Evolutionary conservation across 352 stramenopile species (phyloP), one percentile per base, ranked within the genome.

Genomic region (Globisporangium spiculum): DNA sequence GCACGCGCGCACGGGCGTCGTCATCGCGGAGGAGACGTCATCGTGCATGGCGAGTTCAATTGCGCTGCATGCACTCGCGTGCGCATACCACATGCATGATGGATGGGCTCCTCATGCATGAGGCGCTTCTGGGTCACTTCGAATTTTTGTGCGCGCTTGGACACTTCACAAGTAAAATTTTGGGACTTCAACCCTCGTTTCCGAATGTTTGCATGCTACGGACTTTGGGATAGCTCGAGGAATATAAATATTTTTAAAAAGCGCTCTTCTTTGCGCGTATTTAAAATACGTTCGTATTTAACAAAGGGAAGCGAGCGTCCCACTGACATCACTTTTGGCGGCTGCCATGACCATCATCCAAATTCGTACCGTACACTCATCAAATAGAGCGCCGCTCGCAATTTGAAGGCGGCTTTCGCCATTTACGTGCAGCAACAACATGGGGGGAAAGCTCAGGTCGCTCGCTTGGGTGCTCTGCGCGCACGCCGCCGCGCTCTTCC

Each of bases 401-500:
- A 55, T 18, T 55, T 30, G 48, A 55, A 55, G 48, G 22, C n/a
- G n/a, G 10, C 1, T 12, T n/a, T 16, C 18, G 10, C 22, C 48
- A 27, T 18, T 55, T 59, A 2, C 12, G 53, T n/a, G 22, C 24
- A 34, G 4, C 14, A 57, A 26, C 27, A 60, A 10, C 18, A 60
- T 60, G 55, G 55, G 27, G 24, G 14, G 16, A 8, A 60, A 27
- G 55, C 55, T 60, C 55, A 26, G 26, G 55, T 46, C 55, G 52
- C 68, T 77, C 44, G 57, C 68, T 53, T 80, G 76, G 70, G 46
- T 91, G 60, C 59, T 89, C 59, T 60, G 55, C 38, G 69, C 84
- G 41, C 84, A 94, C 56, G 72, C 65, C 3, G 72, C 72, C 20
- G 87, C 80, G 60, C 76, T 96, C 22, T 90, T 87, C 63, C 71